Evolutionary conservation across 2,329 filamentous ascomycete genomes (phyloP), one percentile per base, ranked within the genome.

Genomic region (Alternaria viburni): DNA sequence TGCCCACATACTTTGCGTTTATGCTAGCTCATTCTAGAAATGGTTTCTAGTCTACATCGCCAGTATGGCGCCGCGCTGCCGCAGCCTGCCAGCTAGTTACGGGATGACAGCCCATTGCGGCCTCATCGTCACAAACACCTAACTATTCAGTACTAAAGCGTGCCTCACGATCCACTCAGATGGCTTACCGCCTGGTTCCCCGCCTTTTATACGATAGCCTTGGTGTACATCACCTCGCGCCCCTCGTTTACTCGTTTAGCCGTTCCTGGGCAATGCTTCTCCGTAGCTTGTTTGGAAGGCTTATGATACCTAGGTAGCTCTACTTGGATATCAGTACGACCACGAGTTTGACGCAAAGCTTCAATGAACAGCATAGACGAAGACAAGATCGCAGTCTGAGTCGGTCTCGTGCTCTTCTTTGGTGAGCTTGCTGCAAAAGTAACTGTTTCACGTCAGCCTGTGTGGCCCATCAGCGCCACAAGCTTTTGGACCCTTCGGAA

Each of bases 361-460:
- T 41, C 15, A 2, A 3, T 41, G 36, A 0, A 0, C n/a, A 41
- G 8, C 36, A 11, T 6, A 17, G 9, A 41, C 2, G 4, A 6
- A 3, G 1, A 17, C n/a, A 0, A 3, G n/a, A 2, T 6, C n/a
- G 9, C 9, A 6, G 15, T 41, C 15, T 6, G n/a, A 17, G n/a
- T 41, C n/a, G 2, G n/a, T 3, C 36, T 2, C 8, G 9, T 17
- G 36, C n/a, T 17, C 36, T 41, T 41, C 5, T 17, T 41, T 9
- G n/a, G 0, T 17, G 36, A 41, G 0, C 3, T 17, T 41, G 36
- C 2, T 17, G 36, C 9, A 3, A 17, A 41, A 6, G 36, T 1
- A 17, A 41, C 36, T 41, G 8, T 3, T 10, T 6, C 36, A 3
- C n/a, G 5, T 17, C 36, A 41, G 15, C 8, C 36, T 41, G 36